Conservation (phyloP, 768 basidiomycete genomes). For the Clavulina sp. region DNA sequence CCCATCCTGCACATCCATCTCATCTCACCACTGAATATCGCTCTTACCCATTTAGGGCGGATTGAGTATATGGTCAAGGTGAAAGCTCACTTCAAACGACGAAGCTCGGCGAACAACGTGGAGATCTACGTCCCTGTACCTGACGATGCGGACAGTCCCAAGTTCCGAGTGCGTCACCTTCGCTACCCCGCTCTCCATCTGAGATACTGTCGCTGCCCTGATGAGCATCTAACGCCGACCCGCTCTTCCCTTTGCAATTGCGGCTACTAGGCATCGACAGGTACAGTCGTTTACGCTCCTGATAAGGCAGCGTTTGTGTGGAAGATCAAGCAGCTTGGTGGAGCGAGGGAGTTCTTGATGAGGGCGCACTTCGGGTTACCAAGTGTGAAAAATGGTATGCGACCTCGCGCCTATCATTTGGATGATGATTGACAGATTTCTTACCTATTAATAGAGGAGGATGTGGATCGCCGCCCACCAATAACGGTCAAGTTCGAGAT, state of each 20-base stretch:
- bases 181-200: background rate
- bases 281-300: slow-evolving; percentile 89
- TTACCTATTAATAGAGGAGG: slow-evolving; percentile 31
- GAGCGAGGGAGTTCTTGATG: slow-evolving; percentile 94
- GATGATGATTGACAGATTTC: background rate
- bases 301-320: slow-evolving; percentile 98
- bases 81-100: slow-evolving; percentile 92
- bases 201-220: no score
- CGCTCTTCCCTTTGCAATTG: background rate
- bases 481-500: slow-evolving; percentile 98
- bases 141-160: slow-evolving; percentile 94
- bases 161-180: slow-evolving; percentile 58
- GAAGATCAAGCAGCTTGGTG: slow-evolving; percentile 98
- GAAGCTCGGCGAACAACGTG: slow-evolving; percentile 94
- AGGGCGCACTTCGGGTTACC: slow-evolving; percentile 95
- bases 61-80: slow-evolving; percentile 16
- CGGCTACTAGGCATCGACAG: slow-evolving; percentile 91
- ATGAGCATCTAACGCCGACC: slow-evolving; percentile 2
- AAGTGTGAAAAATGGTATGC: slow-evolving; percentile 72
- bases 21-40: no score
- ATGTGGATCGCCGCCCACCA: slow-evolving; percentile 77
- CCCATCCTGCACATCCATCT: no score
- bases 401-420: slow-evolving; percentile 7
- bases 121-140: slow-evolving; percentile 99
- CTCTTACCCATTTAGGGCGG: no score